Percentiles rank a stretch among this genome's conserved stretches.
phyloP scores from a whole-genome alignment of 345 rosid genomes.

The Rhizophora mangle region DNA sequence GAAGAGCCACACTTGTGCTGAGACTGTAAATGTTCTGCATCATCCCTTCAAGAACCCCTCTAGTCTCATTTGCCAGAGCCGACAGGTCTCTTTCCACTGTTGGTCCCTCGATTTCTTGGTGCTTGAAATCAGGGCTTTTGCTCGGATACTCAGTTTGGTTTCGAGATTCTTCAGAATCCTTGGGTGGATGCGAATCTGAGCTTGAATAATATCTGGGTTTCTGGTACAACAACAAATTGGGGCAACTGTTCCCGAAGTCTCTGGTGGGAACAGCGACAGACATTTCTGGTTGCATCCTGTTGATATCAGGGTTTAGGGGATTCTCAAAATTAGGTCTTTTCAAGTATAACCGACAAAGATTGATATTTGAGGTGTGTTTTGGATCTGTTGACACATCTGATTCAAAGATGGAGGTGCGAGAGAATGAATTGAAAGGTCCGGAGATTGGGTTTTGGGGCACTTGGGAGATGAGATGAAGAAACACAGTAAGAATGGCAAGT shows the following conservation, averaged over 20 bases:
- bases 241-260: not conserved
- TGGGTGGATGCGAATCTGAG: constrained; percentile 16
- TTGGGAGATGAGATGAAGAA: not conserved
- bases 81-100: constrained; percentile 87
- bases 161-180: constrained; percentile 25
- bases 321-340: not conserved
- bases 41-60: constrained; percentile 61
- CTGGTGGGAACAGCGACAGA: not conserved
- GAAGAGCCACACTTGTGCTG: constrained; percentile 56
- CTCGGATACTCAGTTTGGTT: constrained; percentile 33
- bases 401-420: not conserved
- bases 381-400: not conserved
- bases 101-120: constrained; percentile 93
- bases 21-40: constrained; percentile 69
- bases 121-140: constrained; percentile 63
- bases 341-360: not conserved
- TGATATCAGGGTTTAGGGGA: not conserved
- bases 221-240: constrained; percentile 6
- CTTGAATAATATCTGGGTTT: constrained; percentile 46
- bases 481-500: not conserved
- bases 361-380: not conserved
- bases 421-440: not conserved
- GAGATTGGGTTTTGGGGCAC: not conserved
- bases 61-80: constrained; percentile 70
- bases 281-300: not conserved